Evolutionary conservation across 345 rosid genomes (phyloP).

Genomic region (Rhodomyrtus tomentosa): DNA sequence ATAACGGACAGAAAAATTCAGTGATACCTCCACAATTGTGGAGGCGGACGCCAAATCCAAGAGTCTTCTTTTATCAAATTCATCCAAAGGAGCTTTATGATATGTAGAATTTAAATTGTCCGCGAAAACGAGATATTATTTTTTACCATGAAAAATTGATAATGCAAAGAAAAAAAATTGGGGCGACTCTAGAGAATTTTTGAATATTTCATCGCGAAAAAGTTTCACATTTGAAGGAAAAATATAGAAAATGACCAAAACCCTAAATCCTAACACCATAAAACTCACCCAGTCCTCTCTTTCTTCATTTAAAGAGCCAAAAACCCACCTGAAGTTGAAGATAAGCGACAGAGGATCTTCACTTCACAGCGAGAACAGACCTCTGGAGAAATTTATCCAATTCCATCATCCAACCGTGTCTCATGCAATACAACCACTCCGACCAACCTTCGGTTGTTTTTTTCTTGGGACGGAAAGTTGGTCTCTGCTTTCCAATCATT

Average conservation of each 20-base stretch:
- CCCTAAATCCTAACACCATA: neutral
- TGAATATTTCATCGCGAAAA: too few species aligned
- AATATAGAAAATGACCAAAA: neutral
- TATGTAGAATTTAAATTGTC: neutral
- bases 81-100: neutral
- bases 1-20: neutral
- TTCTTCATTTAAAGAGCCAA: neutral
- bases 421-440: neutral
- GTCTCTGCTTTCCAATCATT: neutral
- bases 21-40: neutral
- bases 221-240: neutral
- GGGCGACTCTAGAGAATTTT: too few species aligned
- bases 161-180: too few species aligned
- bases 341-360: neutral
- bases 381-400: fast-evolving
- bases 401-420: neutral
- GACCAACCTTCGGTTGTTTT: neutral
- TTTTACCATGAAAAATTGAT: neutral
- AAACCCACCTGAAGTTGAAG: neutral
- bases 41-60: neutral
- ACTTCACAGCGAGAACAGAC: neutral
- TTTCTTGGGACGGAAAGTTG: neutral
- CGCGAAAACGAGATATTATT: too few species aligned
- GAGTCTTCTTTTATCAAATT: neutral
- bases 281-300: neutral